Evolutionary conservation across 805 yeast genomes (phyloP).

Genomic region (Brettanomyces custersianus): DNA sequence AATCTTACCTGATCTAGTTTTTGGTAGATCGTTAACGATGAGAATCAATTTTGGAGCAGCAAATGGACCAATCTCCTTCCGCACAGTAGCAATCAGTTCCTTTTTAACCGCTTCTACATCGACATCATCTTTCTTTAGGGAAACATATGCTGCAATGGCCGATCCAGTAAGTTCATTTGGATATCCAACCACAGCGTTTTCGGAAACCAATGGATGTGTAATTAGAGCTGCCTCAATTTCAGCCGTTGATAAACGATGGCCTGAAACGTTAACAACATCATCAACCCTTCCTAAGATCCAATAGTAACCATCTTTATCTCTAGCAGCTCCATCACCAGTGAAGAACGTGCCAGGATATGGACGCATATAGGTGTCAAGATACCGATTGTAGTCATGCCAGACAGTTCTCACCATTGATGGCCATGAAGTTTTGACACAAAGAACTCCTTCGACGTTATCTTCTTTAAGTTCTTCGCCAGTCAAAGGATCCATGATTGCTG

Average conservation of each 20-base stretch:
- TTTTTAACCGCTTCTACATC: slow-evolving; percentile 49
- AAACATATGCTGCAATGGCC: slow-evolving; percentile 76
- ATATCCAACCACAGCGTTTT: slow-evolving; percentile 78
- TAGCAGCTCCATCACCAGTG: slow-evolving; percentile 86
- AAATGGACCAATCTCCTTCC: slow-evolving; percentile 78
- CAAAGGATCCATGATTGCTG: slow-evolving; percentile 66
- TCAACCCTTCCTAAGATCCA: slow-evolving; percentile 86
- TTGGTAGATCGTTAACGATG: slow-evolving; percentile 70
- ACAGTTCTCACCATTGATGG: slow-evolving; percentile 82
- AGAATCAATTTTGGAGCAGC: slow-evolving; percentile 76
- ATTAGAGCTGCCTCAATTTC: slow-evolving; percentile 79
- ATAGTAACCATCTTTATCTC: slow-evolving; percentile 75
- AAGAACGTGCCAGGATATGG: slow-evolving; percentile 78
- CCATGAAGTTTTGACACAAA: slow-evolving; percentile 68
- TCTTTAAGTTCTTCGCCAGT: slow-evolving; percentile 61
- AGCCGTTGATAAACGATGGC: slow-evolving; percentile 79
- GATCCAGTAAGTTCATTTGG: slow-evolving; percentile 80
- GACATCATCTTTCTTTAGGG: slow-evolving; percentile 42
- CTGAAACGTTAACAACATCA: slow-evolving; percentile 81
- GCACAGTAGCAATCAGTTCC: slow-evolving; percentile 57
- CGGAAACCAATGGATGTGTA: slow-evolving; percentile 63
- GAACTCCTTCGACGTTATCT: slow-evolving; percentile 72
- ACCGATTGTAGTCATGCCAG: slow-evolving; percentile 68
- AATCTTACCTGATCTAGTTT: slow-evolving; percentile 80
- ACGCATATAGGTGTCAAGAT: slow-evolving; percentile 69